phyloP scores from a whole-genome alignment of 371 early-diverging fungal genomes.

The Rhizopus stolonifer region DNA sequence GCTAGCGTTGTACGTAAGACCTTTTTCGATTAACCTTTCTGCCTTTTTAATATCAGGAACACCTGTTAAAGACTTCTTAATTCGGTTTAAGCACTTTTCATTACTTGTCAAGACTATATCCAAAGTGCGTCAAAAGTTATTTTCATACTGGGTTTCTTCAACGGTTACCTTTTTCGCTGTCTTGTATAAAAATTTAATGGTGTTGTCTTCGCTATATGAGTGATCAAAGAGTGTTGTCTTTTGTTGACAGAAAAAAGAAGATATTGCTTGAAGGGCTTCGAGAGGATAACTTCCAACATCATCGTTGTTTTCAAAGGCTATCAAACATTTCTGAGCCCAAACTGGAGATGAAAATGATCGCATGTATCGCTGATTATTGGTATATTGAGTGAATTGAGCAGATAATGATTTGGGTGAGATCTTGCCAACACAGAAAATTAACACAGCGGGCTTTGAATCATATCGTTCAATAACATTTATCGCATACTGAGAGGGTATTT shows the following conservation, averaged over 20 bases:
- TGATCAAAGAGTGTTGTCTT: slow-evolving; percentile 19
- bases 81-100: slow-evolving; percentile 19
- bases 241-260: slow-evolving; percentile 21
- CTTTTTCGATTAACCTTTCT: slow-evolving; percentile 20
- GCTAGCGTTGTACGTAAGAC: slow-evolving; percentile 19
- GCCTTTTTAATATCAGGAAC: slow-evolving; percentile 21
- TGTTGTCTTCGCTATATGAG: slow-evolving; percentile 19
- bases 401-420: slow-evolving; percentile 19
- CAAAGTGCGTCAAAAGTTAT: slow-evolving; percentile 16
- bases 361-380: slow-evolving; percentile 17
- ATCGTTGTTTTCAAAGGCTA: slow-evolving; percentile 19
- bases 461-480: slow-evolving; percentile 13
- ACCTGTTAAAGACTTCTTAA: slow-evolving; percentile 21
- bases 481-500: too few species aligned
- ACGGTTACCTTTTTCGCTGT: slow-evolving; percentile 18
- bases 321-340: slow-evolving; percentile 15
- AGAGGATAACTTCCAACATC: slow-evolving; percentile 19
- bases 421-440: slow-evolving; percentile 18
- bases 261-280: slow-evolving; percentile 19
- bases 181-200: slow-evolving; percentile 18
- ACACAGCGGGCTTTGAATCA: slow-evolving; percentile 17
- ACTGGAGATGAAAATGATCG: slow-evolving; percentile 13
- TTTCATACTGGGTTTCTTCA: slow-evolving; percentile 21
- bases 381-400: slow-evolving; percentile 17
- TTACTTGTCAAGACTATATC: slow-evolving; percentile 23